phyloP scores from a whole-genome alignment of 1,139 yeast species.

The Kodamaea sp. region DNA sequence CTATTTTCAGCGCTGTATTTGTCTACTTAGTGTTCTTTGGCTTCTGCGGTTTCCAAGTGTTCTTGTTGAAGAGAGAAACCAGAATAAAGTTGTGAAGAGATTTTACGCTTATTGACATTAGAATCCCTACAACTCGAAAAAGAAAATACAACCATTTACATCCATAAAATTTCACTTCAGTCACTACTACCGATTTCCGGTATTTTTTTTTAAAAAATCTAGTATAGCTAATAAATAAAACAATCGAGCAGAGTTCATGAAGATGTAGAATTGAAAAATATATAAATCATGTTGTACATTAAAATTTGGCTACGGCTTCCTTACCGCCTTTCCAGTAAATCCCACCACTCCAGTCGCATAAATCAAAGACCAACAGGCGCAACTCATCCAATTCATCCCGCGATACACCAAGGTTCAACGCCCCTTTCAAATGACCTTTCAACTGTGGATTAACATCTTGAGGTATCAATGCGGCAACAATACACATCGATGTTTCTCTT shows the following conservation, averaged over 20 bases:
- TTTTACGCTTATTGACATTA: too few relatives aligned
- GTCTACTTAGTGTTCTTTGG: conserved; percentile 76
- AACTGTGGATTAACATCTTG: conserved; percentile 94
- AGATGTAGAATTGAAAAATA: too few relatives aligned
- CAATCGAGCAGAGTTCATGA: too few relatives aligned
- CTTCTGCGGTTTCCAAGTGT: conserved; percentile 86
- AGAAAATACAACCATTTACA: not conserved
- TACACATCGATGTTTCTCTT: conserved; percentile 71
- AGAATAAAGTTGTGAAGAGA: conserved; percentile 41
- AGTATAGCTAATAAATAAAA: too few relatives aligned
- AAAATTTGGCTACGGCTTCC: conserved; percentile 56
- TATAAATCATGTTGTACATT: conserved; percentile 3
- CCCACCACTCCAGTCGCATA: conserved; percentile 75
- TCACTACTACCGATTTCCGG: too few relatives aligned
- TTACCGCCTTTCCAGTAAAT: conserved; percentile 50
- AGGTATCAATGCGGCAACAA: conserved; percentile 79
- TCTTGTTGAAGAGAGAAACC: conserved; percentile 56
- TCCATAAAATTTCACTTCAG: not conserved
- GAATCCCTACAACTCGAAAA: too few relatives aligned
- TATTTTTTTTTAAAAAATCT: too few relatives aligned
- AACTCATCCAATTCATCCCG: conserved; percentile 58
- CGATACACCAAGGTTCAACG: conserved; percentile 73
- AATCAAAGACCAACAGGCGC: conserved; percentile 58
- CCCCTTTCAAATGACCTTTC: conserved; percentile 87
- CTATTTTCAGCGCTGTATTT: conserved; percentile 84